A percentile compares a stretch with the other conserved stretches of the same genome.
Evolutionary conservation across 805 yeast genomes (phyloP).

Genomic region (Candida orba): DNA sequence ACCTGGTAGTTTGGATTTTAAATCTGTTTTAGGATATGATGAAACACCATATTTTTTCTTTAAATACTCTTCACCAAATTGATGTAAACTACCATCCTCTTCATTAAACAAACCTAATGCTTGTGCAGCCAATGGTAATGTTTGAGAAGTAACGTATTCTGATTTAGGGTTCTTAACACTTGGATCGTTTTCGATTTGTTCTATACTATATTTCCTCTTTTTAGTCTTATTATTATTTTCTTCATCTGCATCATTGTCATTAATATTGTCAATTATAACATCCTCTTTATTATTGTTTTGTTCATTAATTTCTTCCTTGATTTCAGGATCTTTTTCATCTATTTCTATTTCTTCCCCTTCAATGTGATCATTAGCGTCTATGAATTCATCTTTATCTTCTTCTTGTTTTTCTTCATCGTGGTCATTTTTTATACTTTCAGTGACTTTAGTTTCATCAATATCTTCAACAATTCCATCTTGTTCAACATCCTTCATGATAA

Average conservation of each 20-base stretch:
- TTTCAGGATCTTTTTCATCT: too few relatives aligned
- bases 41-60: conserved; percentile 81
- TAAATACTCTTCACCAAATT: conserved; percentile 66
- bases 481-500: not conserved
- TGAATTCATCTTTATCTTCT: conserved; percentile 9
- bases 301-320: too few relatives aligned
- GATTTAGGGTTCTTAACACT: conserved; percentile 63
- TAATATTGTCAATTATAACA: too few relatives aligned
- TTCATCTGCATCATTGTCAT: not conserved
- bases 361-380: conserved; percentile 13
- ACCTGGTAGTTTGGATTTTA: conserved; percentile 77
- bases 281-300: too few relatives aligned
- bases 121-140: conserved; percentile 57
- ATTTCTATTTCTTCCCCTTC: not conserved
- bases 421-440: not conserved
- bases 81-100: conserved; percentile 45
- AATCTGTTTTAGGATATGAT: conserved; percentile 76
- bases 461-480: conserved; percentile 3
- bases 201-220: conserved; percentile 16
- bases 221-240: conserved; percentile 2
- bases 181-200: conserved; percentile 45
- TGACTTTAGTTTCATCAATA: not conserved
- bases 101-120: conserved; percentile 62
- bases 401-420: conserved; percentile 1
- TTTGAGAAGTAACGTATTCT: conserved; percentile 66